phyloP scores from a whole-genome alignment of 176 grass and related monocot genomes.

The Alloteropsis semialata region DNA sequence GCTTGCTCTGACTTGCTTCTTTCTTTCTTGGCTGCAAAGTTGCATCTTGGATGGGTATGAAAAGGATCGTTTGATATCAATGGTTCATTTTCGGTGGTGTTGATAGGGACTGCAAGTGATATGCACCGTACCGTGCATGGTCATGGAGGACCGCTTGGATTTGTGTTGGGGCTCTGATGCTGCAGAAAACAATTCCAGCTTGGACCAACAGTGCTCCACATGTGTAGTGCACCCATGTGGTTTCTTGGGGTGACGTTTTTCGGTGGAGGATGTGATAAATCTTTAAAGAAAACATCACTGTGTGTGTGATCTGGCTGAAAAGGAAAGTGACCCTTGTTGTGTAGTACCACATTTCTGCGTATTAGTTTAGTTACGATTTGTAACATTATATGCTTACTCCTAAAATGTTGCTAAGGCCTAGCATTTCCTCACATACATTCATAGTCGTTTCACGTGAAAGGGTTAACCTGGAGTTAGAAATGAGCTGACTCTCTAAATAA shows the following conservation, averaged over 20 bases:
- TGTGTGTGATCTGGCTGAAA: slow-evolving; percentile 9
- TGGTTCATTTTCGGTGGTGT: neutral
- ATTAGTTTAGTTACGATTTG: neutral
- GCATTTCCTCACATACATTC: neutral
- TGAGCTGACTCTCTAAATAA: neutral
- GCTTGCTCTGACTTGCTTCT: neutral
- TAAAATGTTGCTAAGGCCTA: neutral
- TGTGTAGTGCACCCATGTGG: slow-evolving; percentile 26
- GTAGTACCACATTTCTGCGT: neutral
- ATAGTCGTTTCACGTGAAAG: neutral
- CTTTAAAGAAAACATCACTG: slow-evolving; percentile 9
- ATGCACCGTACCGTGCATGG: neutral
- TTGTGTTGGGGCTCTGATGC: neutral
- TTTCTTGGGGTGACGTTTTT: slow-evolving; percentile 16
- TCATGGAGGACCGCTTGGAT: slow-evolving; percentile 18
- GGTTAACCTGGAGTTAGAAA: neutral
- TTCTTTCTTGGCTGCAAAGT: neutral
- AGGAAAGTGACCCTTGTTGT: slow-evolving; percentile 1
- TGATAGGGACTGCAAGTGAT: slow-evolving; percentile 7
- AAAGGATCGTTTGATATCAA: neutral
- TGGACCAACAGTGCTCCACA: slow-evolving; percentile 38
- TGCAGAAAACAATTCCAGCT: slow-evolving; percentile 28
- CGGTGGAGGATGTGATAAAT: slow-evolving; percentile 10
- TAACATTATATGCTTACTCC: neutral
- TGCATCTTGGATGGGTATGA: neutral